phyloP scores from a whole-genome alignment of 2,329 filamentous ascomycete genomes.

The Hypoxylon sp. region DNA sequence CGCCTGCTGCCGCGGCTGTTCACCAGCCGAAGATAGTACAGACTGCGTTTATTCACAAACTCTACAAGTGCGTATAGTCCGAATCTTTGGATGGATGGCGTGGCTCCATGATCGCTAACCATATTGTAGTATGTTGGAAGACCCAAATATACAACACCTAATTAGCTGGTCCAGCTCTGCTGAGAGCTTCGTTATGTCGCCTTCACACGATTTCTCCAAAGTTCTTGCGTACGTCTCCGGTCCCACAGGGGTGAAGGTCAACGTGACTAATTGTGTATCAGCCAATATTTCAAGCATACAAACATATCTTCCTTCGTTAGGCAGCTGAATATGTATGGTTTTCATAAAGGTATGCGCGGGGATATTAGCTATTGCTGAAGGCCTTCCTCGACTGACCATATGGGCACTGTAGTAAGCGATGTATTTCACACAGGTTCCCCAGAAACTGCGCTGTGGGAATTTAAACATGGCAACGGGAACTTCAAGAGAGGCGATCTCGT shows the following conservation, averaged over 20 bases:
- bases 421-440: slow-evolving; percentile 96
- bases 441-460: slow-evolving; percentile 96
- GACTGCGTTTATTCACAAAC: slow-evolving; percentile 98
- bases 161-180: slow-evolving; percentile 96
- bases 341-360: slow-evolving; percentile 85
- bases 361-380: slow-evolving; percentile 14
- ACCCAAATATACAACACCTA: slow-evolving; percentile 90
- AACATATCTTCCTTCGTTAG: slow-evolving; percentile 99
- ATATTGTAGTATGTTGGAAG: slow-evolving; percentile 88
- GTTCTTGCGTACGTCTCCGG: slow-evolving; percentile 85
- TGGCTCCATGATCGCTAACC: slow-evolving; percentile 38
- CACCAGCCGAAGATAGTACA: slow-evolving; percentile 98
- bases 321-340: slow-evolving; percentile 99
- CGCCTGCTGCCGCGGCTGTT: slow-evolving; percentile 75
- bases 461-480: slow-evolving; percentile 97
- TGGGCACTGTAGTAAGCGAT: slow-evolving; percentile 81
- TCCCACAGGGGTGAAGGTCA: slow-evolving; percentile 16
- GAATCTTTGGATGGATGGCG: not conserved
- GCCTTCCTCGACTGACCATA: slow-evolving; percentile 45
- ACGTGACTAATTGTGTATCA: slow-evolving; percentile 58
- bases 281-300: slow-evolving; percentile 99
- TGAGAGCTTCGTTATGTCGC: slow-evolving; percentile 99
- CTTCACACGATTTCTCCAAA: slow-evolving; percentile 97
- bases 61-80: slow-evolving; percentile 84
- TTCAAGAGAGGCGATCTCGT: slow-evolving; percentile 96